Conservation (phyloP, 306 rosid genomes). For the Calophaca sinica region DNA sequence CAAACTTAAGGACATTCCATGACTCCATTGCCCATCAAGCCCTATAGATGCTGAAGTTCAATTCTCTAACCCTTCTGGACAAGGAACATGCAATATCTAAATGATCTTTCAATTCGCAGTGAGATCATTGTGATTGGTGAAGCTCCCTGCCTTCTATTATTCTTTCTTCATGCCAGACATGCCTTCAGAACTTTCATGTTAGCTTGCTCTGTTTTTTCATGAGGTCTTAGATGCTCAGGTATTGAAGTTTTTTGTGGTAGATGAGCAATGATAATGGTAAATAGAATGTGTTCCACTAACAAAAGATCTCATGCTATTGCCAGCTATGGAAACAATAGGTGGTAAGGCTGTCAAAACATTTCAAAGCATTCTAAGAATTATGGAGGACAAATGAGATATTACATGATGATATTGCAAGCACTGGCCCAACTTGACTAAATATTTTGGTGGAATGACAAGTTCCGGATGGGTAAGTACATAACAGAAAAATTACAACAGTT, state of each 20-base stretch:
- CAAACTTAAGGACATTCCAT: neutral
- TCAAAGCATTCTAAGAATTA: neutral
- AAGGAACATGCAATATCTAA: too few relatives aligned
- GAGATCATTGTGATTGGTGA: too few relatives aligned
- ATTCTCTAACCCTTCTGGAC: too few relatives aligned
- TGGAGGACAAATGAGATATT: neutral
- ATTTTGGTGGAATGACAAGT: neutral
- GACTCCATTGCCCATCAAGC: too few relatives aligned
- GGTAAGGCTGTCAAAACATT: slow-evolving; percentile 4
- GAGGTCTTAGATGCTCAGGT: slow-evolving; percentile 26
- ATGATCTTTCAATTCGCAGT: too few relatives aligned
- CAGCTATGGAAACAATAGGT: slow-evolving; percentile 17
- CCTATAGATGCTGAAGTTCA: too few relatives aligned
- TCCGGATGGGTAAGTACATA: neutral
- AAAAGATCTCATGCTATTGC: neutral
- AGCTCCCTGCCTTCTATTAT: too few relatives aligned
- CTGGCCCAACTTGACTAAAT: neutral
- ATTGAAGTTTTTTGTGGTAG: slow-evolving; percentile 3
- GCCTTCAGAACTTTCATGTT: too few relatives aligned
- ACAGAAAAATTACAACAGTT: slow-evolving; percentile 15
- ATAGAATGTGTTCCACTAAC: slow-evolving; percentile 5
- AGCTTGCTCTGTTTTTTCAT: slow-evolving; percentile 3
- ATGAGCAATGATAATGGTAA: neutral
- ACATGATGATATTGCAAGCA: slow-evolving; percentile 29
- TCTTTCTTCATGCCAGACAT: too few relatives aligned